These are phyloP conservation scores for Exophiala sp. DNA, from an alignment of 2,329 filamentous ascomycete species.

Conservation along the genomic window DNA sequence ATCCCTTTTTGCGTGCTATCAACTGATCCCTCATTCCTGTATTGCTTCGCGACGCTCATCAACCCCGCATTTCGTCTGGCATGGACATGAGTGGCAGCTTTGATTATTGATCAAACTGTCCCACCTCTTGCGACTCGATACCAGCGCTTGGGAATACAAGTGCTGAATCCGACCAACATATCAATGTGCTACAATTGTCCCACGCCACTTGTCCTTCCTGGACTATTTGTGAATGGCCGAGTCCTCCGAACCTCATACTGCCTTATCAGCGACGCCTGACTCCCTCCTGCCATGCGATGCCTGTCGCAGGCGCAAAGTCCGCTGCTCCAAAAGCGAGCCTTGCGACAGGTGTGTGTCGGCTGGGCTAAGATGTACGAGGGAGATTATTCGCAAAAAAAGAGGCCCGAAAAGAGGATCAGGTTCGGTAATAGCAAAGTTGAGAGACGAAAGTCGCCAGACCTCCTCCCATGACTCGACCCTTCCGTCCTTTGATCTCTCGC, in stretches of 20 bases:
- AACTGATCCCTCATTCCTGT: too few relatives aligned
- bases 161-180: too few relatives aligned
- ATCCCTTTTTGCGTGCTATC: too few relatives aligned
- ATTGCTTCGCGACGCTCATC: too few relatives aligned
- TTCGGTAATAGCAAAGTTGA: conserved; percentile 28
- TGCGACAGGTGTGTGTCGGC: conserved; percentile 27
- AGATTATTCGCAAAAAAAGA: conserved; percentile 28
- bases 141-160: too few relatives aligned
- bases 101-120: too few relatives aligned
- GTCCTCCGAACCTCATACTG: conserved; percentile 10
- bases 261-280: conserved; percentile 7
- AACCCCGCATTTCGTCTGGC: too few relatives aligned
- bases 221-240: conserved; percentile 8
- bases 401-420: conserved; percentile 30
- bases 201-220: too few relatives aligned
- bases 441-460: conserved; percentile 23
- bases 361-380: conserved; percentile 25
- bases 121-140: too few relatives aligned
- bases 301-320: conserved; percentile 28
- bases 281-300: conserved; percentile 28
- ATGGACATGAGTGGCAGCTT: too few relatives aligned
- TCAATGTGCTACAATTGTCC: too few relatives aligned
- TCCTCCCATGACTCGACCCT: conserved; percentile 21
- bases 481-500: conserved; percentile 26
- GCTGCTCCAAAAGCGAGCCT: conserved; percentile 24